These are phyloP conservation scores for Solanum etuberosum DNA, from an alignment of 257 asterid species.

Conservation along the genomic window DNA sequence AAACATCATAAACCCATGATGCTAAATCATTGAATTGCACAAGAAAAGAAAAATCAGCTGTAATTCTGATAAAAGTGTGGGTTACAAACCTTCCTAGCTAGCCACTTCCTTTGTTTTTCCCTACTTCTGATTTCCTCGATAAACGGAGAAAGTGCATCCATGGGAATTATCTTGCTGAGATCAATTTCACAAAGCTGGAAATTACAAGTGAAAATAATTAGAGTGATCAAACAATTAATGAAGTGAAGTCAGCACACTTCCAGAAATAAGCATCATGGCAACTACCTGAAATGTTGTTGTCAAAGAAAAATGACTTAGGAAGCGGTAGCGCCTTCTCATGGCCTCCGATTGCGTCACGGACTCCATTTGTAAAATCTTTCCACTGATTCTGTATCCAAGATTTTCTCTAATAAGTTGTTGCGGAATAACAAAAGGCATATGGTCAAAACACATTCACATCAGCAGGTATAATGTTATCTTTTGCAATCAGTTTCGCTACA, in stretches of 20 bases:
- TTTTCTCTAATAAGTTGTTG: constrained; percentile 15
- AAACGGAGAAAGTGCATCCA: constrained; percentile 77
- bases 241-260: not conserved
- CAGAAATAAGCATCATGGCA: not conserved
- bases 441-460: not conserved
- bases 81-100: constrained; percentile 64
- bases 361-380: constrained; percentile 81
- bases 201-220: constrained; percentile 1
- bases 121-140: constrained; percentile 86
- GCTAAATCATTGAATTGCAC: not conserved
- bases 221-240: not conserved
- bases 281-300: constrained; percentile 85
- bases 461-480: not conserved
- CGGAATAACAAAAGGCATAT: not conserved
- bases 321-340: constrained; percentile 82
- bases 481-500: not conserved
- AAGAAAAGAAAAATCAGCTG: not conserved
- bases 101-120: constrained; percentile 73
- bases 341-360: constrained; percentile 80
- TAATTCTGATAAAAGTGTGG: not conserved
- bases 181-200: constrained; percentile 86
- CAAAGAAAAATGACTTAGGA: constrained; percentile 87
- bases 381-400: constrained; percentile 55
- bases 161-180: constrained; percentile 48
- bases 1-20: not conserved